Evolutionary conservation across 2,329 filamentous ascomycete species (phyloP).

Genomic region (Trichoderma harzianum): DNA sequence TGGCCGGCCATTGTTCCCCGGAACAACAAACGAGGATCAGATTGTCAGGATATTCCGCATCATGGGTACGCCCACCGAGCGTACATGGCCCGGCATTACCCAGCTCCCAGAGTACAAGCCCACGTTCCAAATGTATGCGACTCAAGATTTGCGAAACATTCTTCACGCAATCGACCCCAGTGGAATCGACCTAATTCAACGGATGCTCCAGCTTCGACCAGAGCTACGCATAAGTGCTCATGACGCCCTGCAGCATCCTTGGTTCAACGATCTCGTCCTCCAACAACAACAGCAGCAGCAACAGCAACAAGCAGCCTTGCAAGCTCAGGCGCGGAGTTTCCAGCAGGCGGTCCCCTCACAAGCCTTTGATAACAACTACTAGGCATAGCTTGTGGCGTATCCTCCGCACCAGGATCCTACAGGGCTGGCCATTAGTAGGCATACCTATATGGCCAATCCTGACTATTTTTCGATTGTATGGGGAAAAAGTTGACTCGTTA

Average conservation of each 20-base stretch:
- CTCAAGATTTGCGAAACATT: conserved; percentile 82
- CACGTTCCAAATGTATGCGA: conserved; percentile 90
- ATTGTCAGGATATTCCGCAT: conserved; percentile 95
- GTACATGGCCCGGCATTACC: conserved; percentile 91
- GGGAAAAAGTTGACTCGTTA: not conserved
- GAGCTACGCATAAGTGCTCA: conserved; percentile 87
- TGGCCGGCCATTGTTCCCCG: conserved; percentile 89
- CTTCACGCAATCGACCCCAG: conserved; percentile 85
- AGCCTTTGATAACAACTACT: conserved; percentile 37
- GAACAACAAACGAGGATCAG: conserved; percentile 97
- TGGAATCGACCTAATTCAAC: conserved; percentile 80
- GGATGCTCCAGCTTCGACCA: conserved; percentile 89
- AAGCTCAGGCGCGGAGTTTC: conserved; percentile 42
- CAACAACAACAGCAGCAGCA: conserved; percentile 47
- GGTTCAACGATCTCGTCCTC: conserved; percentile 76
- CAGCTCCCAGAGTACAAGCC: conserved; percentile 97
- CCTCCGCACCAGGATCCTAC: not conserved
- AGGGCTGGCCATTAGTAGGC: not conserved
- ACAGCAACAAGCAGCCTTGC: conserved; percentile 31
- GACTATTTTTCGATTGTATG: not conserved
- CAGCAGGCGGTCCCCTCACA: conserved; percentile 40
- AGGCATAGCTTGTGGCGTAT: not conserved
- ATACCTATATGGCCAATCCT: not conserved
- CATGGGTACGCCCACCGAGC: conserved; percentile 96
- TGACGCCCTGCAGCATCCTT: conserved; percentile 83